Percentiles rank a stretch among this genome's conserved stretches.
Conservation (phyloP, 768 basidiomycete genomes). For the Psilocybe cubensis region DNA sequence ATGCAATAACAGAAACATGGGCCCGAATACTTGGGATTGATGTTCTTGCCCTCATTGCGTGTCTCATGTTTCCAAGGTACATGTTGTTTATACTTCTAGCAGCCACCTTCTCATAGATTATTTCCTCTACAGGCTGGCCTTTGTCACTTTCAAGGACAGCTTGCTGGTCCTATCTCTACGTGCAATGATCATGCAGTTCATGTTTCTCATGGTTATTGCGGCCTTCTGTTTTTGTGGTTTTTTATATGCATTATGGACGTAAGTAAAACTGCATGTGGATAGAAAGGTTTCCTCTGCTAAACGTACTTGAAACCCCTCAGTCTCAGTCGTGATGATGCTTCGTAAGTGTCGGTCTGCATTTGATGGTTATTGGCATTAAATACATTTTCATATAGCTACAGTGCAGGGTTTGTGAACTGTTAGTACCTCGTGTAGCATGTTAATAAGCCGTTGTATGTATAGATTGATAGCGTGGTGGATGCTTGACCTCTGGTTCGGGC, state of each 20-base stretch:
- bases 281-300: no score
- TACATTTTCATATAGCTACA: conserved; percentile 24
- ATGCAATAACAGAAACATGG: conserved; percentile 52
- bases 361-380: background rate
- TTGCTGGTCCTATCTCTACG: conserved; percentile 82
- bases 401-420: conserved; percentile 28
- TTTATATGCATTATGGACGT: conserved; percentile 93
- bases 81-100: background rate
- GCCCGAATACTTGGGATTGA: conserved; percentile 77
- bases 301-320: conserved; percentile 37
- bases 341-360: conserved; percentile 38
- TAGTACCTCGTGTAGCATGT: background rate
- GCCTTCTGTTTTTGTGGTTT: conserved; percentile 93
- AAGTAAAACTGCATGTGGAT: no score
- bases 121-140: conserved; percentile 65
- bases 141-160: conserved; percentile 85
- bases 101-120: conserved; percentile 1
- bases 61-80: conserved; percentile 87
- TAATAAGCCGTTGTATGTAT: background rate
- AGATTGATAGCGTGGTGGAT: conserved; percentile 90
- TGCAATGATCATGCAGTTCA: conserved; percentile 93
- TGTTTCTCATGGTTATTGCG: conserved; percentile 81
- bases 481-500: conserved; percentile 92
- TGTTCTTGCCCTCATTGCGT: conserved; percentile 86
- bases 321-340: conserved; percentile 61